These are phyloP conservation scores for Lentinula guzmanii DNA, from an alignment of 768 basidiomycete species.

Conservation along the genomic window DNA sequence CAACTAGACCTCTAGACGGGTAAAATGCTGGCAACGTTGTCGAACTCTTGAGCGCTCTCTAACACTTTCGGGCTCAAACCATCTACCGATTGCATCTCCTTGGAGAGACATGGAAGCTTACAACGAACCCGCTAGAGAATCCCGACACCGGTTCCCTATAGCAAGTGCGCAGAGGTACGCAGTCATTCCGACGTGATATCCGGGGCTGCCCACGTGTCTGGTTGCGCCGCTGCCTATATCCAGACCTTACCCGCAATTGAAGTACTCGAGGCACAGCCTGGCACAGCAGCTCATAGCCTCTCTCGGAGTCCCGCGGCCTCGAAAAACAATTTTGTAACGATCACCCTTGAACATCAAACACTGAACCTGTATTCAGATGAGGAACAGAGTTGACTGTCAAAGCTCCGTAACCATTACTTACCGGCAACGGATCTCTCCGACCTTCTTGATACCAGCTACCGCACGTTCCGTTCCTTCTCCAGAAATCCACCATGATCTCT, in stretches of 20 bases:
- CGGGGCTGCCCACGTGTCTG: neutral
- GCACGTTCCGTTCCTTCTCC: slow-evolving; percentile 46
- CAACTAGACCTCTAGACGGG: no score
- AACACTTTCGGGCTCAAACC: no score
- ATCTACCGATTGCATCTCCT: neutral
- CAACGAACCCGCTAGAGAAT: neutral
- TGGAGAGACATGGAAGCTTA: neutral
- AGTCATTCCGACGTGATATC: neutral
- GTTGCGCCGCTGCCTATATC: no score
- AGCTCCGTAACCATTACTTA: no score
- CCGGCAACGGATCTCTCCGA: slow-evolving; percentile 30
- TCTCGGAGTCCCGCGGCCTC: no score
- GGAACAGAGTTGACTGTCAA: no score
- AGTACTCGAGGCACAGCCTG: no score
- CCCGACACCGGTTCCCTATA: neutral
- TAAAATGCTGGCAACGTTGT: neutral
- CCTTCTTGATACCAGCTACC: slow-evolving; percentile 52
- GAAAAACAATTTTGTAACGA: no score
- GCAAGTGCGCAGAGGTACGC: neutral
- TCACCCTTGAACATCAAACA: no score
- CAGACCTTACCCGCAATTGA: neutral
- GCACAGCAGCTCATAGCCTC: no score
- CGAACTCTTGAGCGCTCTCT: neutral
- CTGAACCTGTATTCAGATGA: no score
- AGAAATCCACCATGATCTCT: no score